phyloP scores from a whole-genome alignment of 805 yeast species.

The Sugiyamaella smithiae region DNA sequence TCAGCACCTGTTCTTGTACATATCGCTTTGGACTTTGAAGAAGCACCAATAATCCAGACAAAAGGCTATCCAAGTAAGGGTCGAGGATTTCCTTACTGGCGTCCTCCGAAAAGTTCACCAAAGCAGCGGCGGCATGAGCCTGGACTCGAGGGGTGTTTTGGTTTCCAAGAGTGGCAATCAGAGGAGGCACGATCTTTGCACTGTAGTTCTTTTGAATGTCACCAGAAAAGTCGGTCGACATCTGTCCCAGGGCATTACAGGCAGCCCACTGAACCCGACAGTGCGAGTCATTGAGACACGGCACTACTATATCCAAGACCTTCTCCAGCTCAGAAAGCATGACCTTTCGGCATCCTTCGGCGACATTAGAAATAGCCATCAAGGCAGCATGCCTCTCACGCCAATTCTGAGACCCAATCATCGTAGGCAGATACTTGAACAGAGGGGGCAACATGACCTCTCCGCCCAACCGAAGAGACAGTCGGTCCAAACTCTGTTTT shows the following conservation, averaged over 20 bases:
- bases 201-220: conserved; percentile 79
- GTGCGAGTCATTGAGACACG: conserved; percentile 80
- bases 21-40: conserved; percentile 84
- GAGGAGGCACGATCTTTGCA: conserved; percentile 76
- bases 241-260: conserved; percentile 95
- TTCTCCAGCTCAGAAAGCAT: conserved; percentile 77
- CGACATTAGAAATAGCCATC: conserved; percentile 95
- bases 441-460: conserved; percentile 78
- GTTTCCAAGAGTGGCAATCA: conserved; percentile 73
- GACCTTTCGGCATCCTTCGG: conserved; percentile 94
- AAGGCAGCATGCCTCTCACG: conserved; percentile 94
- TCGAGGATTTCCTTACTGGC: conserved; percentile 84
- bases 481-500: conserved; percentile 90
- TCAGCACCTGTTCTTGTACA: conserved; percentile 95
- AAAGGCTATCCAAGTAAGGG: conserved; percentile 84
- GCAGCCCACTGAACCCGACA: conserved; percentile 96
- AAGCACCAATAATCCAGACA: conserved; percentile 68
- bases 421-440: conserved; percentile 79
- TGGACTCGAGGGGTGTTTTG: conserved; percentile 81
- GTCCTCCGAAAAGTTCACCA: conserved; percentile 91
- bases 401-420: conserved; percentile 79
- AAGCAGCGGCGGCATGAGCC: conserved; percentile 97
- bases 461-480: conserved; percentile 80
- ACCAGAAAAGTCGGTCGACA: conserved; percentile 94
- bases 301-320: conserved; percentile 79